Evolutionary conservation across 345 rosid genomes (phyloP).

Genomic region (Schrenkiella parvula): DNA sequence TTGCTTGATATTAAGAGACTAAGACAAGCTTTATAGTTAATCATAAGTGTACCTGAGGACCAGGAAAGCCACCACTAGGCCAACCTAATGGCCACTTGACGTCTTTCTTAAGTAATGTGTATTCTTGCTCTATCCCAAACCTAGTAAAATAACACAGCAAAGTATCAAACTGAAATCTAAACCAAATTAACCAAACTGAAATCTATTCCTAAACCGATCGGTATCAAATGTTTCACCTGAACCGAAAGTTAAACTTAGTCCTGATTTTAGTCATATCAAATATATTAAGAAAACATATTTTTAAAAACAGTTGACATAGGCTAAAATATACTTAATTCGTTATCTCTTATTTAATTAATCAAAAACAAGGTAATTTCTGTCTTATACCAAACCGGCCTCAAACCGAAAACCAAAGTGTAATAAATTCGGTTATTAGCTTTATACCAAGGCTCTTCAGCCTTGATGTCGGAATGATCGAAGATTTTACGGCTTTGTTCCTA

Average conservation of each 20-base stretch:
- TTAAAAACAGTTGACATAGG: background rate
- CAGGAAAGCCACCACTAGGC: conserved; percentile 96
- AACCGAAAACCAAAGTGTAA: background rate
- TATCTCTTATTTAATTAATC: too few relatives aligned
- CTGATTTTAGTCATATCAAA: background rate
- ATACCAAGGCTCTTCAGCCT: conserved; percentile 81
- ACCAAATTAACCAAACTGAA: background rate
- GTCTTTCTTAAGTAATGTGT: conserved; percentile 75
- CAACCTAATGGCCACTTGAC: conserved; percentile 97
- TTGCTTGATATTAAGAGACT: background rate
- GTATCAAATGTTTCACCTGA: background rate
- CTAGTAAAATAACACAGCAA: conserved; percentile 26
- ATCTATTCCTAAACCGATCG: background rate
- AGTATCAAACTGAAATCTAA: background rate
- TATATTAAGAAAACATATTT: too few relatives aligned
- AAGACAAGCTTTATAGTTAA: too few relatives aligned
- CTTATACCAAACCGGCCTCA: background rate
- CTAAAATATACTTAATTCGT: background rate
- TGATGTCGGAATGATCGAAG: conserved; percentile 59
- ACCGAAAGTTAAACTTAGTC: background rate
- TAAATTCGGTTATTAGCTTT: background rate
- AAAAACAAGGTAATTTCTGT: too few relatives aligned
- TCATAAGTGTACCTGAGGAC: conserved; percentile 66
- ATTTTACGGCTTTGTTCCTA: conserved; percentile 75
- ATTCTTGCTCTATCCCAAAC: conserved; percentile 98